Evolutionary conservation across 208 protist species (phyloP).

Genomic region (Crithidia bombi): DNA sequence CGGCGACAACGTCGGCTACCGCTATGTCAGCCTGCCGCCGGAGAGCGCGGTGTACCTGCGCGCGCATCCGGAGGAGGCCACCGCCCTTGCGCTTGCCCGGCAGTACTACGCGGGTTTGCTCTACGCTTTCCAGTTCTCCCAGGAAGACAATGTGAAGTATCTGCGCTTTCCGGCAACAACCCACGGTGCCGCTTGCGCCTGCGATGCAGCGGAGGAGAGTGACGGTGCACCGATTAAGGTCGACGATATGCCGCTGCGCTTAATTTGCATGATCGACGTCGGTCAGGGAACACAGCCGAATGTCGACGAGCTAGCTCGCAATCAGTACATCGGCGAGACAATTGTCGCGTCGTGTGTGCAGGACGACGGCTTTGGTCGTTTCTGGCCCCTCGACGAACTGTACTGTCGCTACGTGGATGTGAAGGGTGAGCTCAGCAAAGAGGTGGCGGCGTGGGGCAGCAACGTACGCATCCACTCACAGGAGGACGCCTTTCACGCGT

Average conservation of each 20-base stretch:
- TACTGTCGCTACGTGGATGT: slow-evolving; percentile 82
- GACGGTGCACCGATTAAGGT: neutral
- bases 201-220: neutral
- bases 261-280: slow-evolving; percentile 87
- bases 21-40: slow-evolving; percentile 31
- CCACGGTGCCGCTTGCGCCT: neutral
- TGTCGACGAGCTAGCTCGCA: slow-evolving; percentile 48
- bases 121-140: slow-evolving; percentile 50
- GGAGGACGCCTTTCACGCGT: slow-evolving; percentile 52
- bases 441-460: slow-evolving; percentile 62
- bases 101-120: slow-evolving; percentile 67
- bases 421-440: slow-evolving; percentile 37
- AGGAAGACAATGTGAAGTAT: slow-evolving; percentile 50
- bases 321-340: slow-evolving; percentile 73
- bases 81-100: slow-evolving; percentile 8
- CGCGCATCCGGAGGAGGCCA: slow-evolving; percentile 18
- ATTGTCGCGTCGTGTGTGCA: slow-evolving; percentile 80
- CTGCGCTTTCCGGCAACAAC: slow-evolving; percentile 69
- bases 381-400: slow-evolving; percentile 81
- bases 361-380: slow-evolving; percentile 88
- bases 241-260: slow-evolving; percentile 33
- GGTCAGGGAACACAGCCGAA: slow-evolving; percentile 82
- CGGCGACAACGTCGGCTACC: slow-evolving; percentile 87
- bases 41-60: slow-evolving; percentile 14
- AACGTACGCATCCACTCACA: slow-evolving; percentile 44